phyloP scores from a whole-genome alignment of 768 basidiomycete species.

The Termitomyces sp. region DNA sequence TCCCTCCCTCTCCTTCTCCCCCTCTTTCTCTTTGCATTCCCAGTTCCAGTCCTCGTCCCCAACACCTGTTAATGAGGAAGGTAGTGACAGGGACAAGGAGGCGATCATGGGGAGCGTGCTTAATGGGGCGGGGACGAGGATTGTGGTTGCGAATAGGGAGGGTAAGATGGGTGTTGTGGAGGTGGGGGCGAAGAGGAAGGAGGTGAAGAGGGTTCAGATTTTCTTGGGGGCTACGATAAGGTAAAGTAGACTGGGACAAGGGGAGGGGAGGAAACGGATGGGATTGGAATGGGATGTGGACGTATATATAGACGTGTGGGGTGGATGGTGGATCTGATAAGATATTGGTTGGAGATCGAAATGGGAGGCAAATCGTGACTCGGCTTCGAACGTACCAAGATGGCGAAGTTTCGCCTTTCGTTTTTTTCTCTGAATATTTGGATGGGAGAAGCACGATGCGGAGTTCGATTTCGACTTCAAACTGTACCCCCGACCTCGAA shows the following conservation, averaged over 20 bases:
- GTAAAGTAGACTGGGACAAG: neutral
- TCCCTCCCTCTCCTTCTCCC: neutral
- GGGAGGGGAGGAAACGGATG: neutral
- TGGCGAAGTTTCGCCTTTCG: neutral
- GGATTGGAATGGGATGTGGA: neutral
- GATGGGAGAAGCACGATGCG: neutral
- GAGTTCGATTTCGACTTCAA: neutral
- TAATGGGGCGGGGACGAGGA: conserved; percentile 45
- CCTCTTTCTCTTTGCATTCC: neutral
- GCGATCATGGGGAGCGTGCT: conserved; percentile 56
- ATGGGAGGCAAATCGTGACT: neutral
- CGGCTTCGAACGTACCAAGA: neutral
- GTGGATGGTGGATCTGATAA: neutral
- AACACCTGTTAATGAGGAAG: neutral
- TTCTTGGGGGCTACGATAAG: conserved; percentile 22
- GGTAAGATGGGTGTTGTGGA: conserved; percentile 20
- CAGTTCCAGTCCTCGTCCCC: neutral
- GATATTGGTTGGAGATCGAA: neutral
- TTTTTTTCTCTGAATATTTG: neutral
- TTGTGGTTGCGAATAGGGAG: conserved; percentile 38
- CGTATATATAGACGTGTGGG: neutral
- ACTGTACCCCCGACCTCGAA: neutral
- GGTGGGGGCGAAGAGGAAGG: conserved; percentile 41
- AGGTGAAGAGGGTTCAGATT: conserved; percentile 28
- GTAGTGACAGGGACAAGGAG: conserved; percentile 41